Base-by-base conservation (phyloP, 2,329 filamentous ascomycete species). In the Ploettnerulaceae sp. region DNA sequence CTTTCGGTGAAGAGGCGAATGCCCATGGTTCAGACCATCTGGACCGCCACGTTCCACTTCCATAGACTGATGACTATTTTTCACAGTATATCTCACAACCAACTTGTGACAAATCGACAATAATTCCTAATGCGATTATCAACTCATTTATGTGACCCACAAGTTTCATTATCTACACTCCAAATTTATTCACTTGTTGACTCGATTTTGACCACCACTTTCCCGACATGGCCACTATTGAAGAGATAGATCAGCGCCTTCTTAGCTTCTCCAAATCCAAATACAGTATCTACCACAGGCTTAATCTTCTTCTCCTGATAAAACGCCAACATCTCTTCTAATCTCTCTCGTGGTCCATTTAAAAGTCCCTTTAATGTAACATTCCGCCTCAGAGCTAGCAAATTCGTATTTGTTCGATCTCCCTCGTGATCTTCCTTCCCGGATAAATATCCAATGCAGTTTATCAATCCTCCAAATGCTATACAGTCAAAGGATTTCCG, bases 351-450 rank as follows among this genome's bases (percentile, higher is more conserved):
- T 0, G 81, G 79, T 0, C 81, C 82, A 60, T 84, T 83, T 21
- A 84, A 57, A 5, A 84, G 74, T 0, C 82, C 71, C 57, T 71
- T 71, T 40, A 74, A 60, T 24, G 71, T 74, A 11, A 71, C 69
- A 50, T 73, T 74, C 48, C 51, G 48, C 37, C 35, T 53, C 45
- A 50, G 29, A 0, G 71, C 71, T 45, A 75, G 65, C 21, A 84
- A 64, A 55, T 84, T 84, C 11, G 81, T 73, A 52, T 82, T 81
- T 6, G 75, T 67, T 34, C 76, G 62, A 61, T 79, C 75, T 0
- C 69, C 73, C 4, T 66, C 63, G 0, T 69, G 70, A 55, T 83
- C 79, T 49, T 77, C 67, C 61, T 84, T 71, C 8, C 73, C 73
- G 1, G 67, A 69, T 1, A 74, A 57, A 56, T 74, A 73, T 1